Base-by-base conservation (phyloP, 257 asterid genomes). In the Echium plantagineum region DNA sequence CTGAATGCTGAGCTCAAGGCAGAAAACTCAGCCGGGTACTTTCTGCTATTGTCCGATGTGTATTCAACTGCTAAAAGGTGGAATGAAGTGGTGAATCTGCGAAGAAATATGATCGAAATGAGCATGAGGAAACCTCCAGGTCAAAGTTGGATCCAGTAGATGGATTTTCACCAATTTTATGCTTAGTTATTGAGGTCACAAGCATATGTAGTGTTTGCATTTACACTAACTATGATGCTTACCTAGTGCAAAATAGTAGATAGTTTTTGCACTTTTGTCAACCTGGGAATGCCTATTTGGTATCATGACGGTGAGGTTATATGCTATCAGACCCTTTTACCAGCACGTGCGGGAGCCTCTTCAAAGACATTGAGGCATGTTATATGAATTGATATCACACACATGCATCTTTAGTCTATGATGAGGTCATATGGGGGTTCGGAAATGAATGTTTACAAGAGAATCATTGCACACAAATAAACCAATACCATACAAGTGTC, bases 91-190 rank as follows among this genome's bases (percentile, higher is more conserved):
- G 82, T 68, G 59, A 62, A 38, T 31, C 78, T 78, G 20, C 70
- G 94, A 64, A 62, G 67, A 56, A 81, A 72, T 73, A 87, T 90
- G 78, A 71, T 75, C 17, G 71, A 74, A 53, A 61, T 58, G 21
- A 75, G 80, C 62, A 65, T 66, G 38, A 77, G 58, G 66, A 87
- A 83, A 80, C 78, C 78, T 64, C 85, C 85, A 4, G 96, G 95
- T 57, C 77, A 73, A 70, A 87, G 95, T 66, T 83, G 89, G 88
- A 73, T 85, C 20, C 88, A 85, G 71, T 80, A 22, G 80, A 78
- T 18, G 94, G 82, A 42, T n/a, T n/a, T 69, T 18, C 70, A 71
- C 62, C 81, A 79, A 1, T 46, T 83, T 82, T 68, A 35, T 84
- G 64, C 79, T 76, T 48, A 78, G 80, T 63, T 89, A 83, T 61